A percentile compares a stretch with the other conserved stretches of the same genome.
These are phyloP conservation scores for Cucurbita argyrosperma DNA, from an alignment of 306 rosid species.

Conservation along the genomic window DNA sequence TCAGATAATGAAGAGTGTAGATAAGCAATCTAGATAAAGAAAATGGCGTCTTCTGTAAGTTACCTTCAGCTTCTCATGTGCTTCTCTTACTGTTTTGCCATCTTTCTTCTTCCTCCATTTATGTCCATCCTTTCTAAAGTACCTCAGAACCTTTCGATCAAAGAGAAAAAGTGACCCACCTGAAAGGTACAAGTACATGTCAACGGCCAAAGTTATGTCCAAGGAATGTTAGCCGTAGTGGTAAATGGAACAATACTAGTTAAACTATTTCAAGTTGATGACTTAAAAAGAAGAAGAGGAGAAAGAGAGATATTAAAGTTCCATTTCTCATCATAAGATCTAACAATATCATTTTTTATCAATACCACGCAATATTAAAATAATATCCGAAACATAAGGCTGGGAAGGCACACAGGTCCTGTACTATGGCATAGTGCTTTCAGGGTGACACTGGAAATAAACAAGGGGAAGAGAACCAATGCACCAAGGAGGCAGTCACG, in stretches of 20 bases:
- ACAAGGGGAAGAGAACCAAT: background rate
- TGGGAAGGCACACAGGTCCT: background rate
- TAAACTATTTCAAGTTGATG: background rate
- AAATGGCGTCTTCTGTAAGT: slow-evolving; percentile 10
- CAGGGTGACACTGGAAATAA: background rate
- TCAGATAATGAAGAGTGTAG: background rate
- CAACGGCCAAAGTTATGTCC: background rate
- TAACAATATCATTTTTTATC: background rate
- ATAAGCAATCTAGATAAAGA: background rate
- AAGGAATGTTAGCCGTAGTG: background rate
- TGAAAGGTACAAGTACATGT: slow-evolving; percentile 15
- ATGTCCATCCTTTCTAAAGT: slow-evolving; percentile 88
- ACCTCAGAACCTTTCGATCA: slow-evolving; percentile 81
- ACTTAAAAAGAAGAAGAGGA: background rate
- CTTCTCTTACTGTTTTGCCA: slow-evolving; percentile 88
- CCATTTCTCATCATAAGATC: background rate
- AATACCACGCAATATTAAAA: background rate
- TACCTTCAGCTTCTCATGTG: slow-evolving; percentile 91
- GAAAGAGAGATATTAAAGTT: background rate
- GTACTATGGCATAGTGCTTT: background rate
- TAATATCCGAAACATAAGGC: background rate
- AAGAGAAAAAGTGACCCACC: slow-evolving; percentile 87
- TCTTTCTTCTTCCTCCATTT: slow-evolving; percentile 90
- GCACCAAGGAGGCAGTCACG: background rate
- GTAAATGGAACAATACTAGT: background rate